Evolutionary conservation across 208 protist genomes (phyloP), one percentile per base, ranked within the genome.

Genomic region (Acanthamoeba healyi): DNA sequence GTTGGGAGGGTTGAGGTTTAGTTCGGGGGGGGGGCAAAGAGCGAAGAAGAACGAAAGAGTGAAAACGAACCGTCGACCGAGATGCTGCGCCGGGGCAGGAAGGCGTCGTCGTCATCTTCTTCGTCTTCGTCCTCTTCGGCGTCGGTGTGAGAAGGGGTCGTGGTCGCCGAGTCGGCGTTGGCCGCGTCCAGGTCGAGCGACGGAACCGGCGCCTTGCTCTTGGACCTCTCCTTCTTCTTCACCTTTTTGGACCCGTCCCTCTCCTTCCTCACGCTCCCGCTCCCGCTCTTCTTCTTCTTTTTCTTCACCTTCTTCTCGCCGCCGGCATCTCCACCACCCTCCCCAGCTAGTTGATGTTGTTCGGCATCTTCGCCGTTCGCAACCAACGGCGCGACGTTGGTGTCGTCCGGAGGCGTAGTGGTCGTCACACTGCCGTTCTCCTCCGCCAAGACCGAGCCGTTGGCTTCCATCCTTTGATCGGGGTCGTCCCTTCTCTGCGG

Each of bases 271-370:
- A 24, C 42, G 17, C 42, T 40, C 10, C 24, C 38, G 26, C 29
- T 87, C 9, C 40, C n/a, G 22, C 40, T 87, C n/a, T 87, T 87
- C 44, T 87, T 87, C 2, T 38, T 34, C 79, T 87, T 63, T 58
- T 54, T 87, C 19, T 87, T 42, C 36, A 32, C 79, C 79, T 24
- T 77, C 38, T 77, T 77, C 9, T n/a, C 67, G 67, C 34, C 36
- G 7, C 67, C 67, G 32, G 26, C 63, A 26, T 77, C 36, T 38
- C 10, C 38, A n/a, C 67, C 67, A 17, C 26, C 19, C 26, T 42
- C 63, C 58, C 19, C 58, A 51, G 46, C 46, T 12, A 63, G n/a
- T n/a, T n/a, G 58, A 67, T 36, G 58, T 12, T 67, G 58, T 58
- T 58, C 51, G 51, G 51, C 51, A 58, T 58, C 51, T 58, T 58